These are phyloP conservation scores for Croton laevigatus DNA, from an alignment of 441 rosid species.

Conservation along the genomic window DNA sequence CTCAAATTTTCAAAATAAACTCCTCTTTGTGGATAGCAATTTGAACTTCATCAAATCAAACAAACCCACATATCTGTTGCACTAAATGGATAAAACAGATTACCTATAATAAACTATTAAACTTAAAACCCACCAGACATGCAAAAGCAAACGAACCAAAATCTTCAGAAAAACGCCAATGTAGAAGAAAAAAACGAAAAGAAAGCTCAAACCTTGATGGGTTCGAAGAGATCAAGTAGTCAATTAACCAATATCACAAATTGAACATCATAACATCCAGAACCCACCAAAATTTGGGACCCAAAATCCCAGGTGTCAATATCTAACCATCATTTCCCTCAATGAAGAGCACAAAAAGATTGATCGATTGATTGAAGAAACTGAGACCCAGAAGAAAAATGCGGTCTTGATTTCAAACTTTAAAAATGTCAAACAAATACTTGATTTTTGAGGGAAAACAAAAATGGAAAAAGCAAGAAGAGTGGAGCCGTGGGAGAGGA, in stretches of 20 bases:
- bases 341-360: constrained; percentile 7
- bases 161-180: constrained; percentile 6
- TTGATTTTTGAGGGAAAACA: not conserved
- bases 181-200: constrained; percentile 18
- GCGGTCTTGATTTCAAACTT: constrained; percentile 1
- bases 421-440: not conserved
- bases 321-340: constrained; percentile 8
- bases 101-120: not conserved
- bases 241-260: constrained; percentile 2
- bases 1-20: constrained; percentile 13
- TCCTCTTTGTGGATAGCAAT: not conserved
- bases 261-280: not conserved
- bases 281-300: constrained; percentile 14
- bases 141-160: constrained; percentile 14
- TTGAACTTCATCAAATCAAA: not conserved
- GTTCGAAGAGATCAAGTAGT: constrained; percentile 16
- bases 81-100: not conserved
- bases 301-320: constrained; percentile 13
- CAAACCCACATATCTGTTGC: not conserved
- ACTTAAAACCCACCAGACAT: not conserved
- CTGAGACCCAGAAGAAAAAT: not conserved
- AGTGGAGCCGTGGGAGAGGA: not conserved
- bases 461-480: not conserved
- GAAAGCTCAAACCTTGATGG: constrained; percentile 16
- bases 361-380: not conserved